These are phyloP conservation scores for Cucurbita ficifolia DNA, from an alignment of 306 rosid genomes.

Conservation along the genomic window DNA sequence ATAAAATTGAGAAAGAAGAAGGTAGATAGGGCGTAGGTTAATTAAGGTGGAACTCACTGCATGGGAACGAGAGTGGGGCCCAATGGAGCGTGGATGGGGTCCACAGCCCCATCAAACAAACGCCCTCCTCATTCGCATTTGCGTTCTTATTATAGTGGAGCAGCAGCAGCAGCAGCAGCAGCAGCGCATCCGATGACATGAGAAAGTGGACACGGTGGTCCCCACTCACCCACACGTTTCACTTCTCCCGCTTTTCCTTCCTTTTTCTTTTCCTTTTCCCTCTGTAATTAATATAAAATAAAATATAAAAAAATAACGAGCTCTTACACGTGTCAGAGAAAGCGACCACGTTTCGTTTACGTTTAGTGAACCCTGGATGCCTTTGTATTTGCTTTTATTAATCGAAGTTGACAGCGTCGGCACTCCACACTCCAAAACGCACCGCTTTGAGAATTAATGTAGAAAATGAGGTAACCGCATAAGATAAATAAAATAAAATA, in stretches of 20 bases:
- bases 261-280: background rate
- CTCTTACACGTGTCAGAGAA: conserved; percentile 26
- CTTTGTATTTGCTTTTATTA: background rate
- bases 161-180: background rate
- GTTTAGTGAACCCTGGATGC: background rate
- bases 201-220: background rate
- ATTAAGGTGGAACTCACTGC: background rate
- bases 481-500: background rate
- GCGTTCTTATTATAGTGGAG: background rate
- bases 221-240: background rate
- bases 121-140: background rate
- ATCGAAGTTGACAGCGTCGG: conserved; percentile 24
- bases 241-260: background rate
- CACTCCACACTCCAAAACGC: background rate
- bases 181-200: conserved; percentile 7
- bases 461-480: background rate
- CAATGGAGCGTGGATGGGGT: background rate
- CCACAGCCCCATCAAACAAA: background rate
- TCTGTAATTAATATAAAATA: too few species aligned
- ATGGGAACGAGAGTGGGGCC: background rate
- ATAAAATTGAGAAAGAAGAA: too few species aligned
- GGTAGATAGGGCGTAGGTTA: background rate
- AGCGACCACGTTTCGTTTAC: conserved; percentile 15
- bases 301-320: background rate
- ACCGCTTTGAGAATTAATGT: background rate